These are phyloP conservation scores for Cicer bijugum DNA, from an alignment of 306 rosid genomes.

Conservation along the genomic window DNA sequence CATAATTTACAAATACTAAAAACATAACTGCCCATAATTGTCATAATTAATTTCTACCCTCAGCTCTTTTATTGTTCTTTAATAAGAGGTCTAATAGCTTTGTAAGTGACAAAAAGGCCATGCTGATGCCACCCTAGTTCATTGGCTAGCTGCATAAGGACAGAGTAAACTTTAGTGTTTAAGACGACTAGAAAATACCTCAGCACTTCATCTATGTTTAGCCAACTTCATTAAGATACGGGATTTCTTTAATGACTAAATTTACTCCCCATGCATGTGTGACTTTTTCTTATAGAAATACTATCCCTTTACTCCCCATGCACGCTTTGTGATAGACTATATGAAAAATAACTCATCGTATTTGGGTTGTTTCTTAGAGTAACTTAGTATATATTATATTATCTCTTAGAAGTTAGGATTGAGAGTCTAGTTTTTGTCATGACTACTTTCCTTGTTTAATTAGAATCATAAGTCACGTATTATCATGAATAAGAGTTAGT, in stretches of 20 bases:
- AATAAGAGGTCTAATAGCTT: too few species aligned
- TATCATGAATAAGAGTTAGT: background rate
- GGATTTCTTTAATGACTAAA: background rate
- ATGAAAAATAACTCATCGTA: background rate
- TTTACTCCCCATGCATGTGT: slow-evolving; percentile 13
- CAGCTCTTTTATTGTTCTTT: too few species aligned
- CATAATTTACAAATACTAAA: too few species aligned
- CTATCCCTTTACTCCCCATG: background rate
- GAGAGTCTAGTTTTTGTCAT: background rate
- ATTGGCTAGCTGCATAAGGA: slow-evolving; percentile 21
- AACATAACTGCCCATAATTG: too few species aligned
- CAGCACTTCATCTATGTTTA: slow-evolving; percentile 16
- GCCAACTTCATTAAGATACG: slow-evolving; percentile 31
- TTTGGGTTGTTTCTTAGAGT: background rate
- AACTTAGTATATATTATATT: background rate
- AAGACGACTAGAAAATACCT: slow-evolving; percentile 6
- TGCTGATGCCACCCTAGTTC: background rate
- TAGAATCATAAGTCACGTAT: background rate
- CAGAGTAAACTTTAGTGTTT: slow-evolving; percentile 11
- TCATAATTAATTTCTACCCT: too few species aligned
- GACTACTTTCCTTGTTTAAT: slow-evolving; percentile 12
- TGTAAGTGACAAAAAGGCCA: background rate
- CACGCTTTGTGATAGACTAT: slow-evolving; percentile 4
- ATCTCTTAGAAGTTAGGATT: background rate
- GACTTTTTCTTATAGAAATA: slow-evolving; percentile 22